phyloP scores from a whole-genome alignment of 1,284 basidiomycete genomes.

The Ustilago trichophora region DNA sequence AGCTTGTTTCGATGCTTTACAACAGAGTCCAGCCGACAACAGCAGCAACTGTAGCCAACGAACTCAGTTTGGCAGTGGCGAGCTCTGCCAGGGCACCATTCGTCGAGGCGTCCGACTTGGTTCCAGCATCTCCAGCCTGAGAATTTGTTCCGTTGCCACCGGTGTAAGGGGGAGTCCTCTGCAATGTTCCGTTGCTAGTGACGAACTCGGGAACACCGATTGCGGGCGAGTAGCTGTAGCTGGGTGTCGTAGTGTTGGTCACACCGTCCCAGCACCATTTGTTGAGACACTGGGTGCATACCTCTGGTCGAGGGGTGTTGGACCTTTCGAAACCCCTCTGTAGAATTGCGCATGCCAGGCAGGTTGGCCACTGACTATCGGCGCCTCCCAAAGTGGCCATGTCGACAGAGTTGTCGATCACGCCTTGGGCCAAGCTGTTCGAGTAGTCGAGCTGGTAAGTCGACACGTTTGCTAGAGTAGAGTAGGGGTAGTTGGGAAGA shows the following conservation, averaged over 20 bases:
- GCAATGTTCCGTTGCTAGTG: conserved; percentile 35
- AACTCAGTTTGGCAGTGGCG: no score
- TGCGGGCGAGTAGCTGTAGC: conserved; percentile 51
- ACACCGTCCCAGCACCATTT: conserved; percentile 65
- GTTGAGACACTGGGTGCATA: conserved; percentile 51
- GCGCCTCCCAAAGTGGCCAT: conserved; percentile 58
- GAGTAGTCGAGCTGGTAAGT: conserved; percentile 67
- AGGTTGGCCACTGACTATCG: conserved; percentile 52
- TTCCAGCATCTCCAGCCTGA: conserved; percentile 10
- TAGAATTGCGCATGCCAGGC: conserved; percentile 57
- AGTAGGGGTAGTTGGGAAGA: conserved; percentile 70
- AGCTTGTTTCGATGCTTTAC: no score
- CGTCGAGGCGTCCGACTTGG: background rate
- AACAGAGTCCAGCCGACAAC: no score
- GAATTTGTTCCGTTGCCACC: conserved; percentile 55
- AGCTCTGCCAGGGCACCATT: no score
- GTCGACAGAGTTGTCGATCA: conserved; percentile 61
- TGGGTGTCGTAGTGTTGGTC: conserved; percentile 45
- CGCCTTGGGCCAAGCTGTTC: conserved; percentile 35
- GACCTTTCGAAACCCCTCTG: conserved; percentile 58
- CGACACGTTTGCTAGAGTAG: conserved; percentile 51
- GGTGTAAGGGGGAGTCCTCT: conserved; percentile 44
- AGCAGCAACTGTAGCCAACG: no score
- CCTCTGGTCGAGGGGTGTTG: conserved; percentile 33
- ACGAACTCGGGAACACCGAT: conserved; percentile 58